phyloP scores from a whole-genome alignment of 768 basidiomycete genomes.

The Suillus sp. region DNA sequence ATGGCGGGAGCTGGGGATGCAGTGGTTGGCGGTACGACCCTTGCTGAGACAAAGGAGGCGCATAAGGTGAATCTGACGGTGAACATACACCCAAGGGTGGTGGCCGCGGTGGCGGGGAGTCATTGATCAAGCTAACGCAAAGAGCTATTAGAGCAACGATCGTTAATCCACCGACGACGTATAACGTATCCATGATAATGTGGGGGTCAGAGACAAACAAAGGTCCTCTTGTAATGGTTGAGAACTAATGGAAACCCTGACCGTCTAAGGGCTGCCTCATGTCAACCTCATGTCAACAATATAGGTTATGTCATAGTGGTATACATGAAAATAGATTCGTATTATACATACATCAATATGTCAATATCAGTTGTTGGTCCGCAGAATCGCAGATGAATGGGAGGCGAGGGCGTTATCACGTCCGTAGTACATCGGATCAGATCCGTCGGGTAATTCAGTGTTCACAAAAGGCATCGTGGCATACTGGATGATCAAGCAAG shows the following conservation, averaged over 20 bases:
- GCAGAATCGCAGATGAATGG: neutral
- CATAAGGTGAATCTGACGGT: neutral
- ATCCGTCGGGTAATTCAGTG: neutral
- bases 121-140: neutral
- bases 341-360: neutral
- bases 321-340: constrained; percentile 1
- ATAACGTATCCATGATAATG: neutral
- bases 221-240: neutral
- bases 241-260: neutral
- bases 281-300: neutral
- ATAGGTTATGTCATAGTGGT: neutral
- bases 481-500: constrained; percentile 19
- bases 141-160: neutral
- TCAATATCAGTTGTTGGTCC: neutral
- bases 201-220: neutral
- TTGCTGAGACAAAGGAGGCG: neutral
- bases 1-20: neutral
- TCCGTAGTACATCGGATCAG: neutral
- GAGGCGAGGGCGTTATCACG: neutral
- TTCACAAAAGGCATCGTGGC: neutral
- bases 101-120: neutral
- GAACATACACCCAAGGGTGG: neutral
- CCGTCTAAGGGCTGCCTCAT: neutral
- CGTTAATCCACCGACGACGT: neutral
- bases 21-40: neutral